Conservation (phyloP, 2,329 filamentous ascomycete species). For the Macrophomina pseudophaseolina region DNA sequence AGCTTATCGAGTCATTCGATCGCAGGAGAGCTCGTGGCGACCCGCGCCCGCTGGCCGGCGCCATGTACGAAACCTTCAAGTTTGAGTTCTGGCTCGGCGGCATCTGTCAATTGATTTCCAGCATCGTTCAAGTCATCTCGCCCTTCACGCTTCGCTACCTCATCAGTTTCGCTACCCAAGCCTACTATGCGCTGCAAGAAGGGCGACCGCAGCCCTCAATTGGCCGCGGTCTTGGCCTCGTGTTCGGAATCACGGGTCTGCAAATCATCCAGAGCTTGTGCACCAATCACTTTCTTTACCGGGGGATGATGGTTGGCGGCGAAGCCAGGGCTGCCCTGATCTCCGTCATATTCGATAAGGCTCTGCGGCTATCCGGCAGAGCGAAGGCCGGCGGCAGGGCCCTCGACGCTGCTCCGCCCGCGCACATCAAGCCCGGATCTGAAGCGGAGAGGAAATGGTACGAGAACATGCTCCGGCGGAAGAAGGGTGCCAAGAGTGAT, state of each 20-base stretch:
- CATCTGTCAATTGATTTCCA: slow-evolving; percentile 73
- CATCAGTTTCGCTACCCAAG: slow-evolving; percentile 81
- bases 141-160: slow-evolving; percentile 86
- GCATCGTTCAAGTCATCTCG: slow-evolving; percentile 75
- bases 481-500: slow-evolving; percentile 47
- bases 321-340: slow-evolving; percentile 83
- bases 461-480: slow-evolving; percentile 47
- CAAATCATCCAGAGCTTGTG: slow-evolving; percentile 80
- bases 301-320: slow-evolving; percentile 89
- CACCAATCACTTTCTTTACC: slow-evolving; percentile 90
- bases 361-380: slow-evolving; percentile 84
- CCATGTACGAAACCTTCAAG: slow-evolving; percentile 85
- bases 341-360: slow-evolving; percentile 87
- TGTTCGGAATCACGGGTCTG: slow-evolving; percentile 83
- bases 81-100: slow-evolving; percentile 85
- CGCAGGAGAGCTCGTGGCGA: slow-evolving; percentile 70
- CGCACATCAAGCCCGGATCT: slow-evolving; percentile 53
- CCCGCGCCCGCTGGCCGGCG: slow-evolving; percentile 76
- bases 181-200: slow-evolving; percentile 68
- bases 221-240: slow-evolving; percentile 78
- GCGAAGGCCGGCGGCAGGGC: slow-evolving; percentile 80
- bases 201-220: slow-evolving; percentile 67
- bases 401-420: slow-evolving; percentile 44
- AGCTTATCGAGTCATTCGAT: slow-evolving; percentile 71
- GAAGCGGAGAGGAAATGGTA: slow-evolving; percentile 59